Evolutionary conservation across 2,329 filamentous ascomycete species (phyloP), one percentile per base, ranked within the genome.

Genomic region (Knufia petricola): DNA sequence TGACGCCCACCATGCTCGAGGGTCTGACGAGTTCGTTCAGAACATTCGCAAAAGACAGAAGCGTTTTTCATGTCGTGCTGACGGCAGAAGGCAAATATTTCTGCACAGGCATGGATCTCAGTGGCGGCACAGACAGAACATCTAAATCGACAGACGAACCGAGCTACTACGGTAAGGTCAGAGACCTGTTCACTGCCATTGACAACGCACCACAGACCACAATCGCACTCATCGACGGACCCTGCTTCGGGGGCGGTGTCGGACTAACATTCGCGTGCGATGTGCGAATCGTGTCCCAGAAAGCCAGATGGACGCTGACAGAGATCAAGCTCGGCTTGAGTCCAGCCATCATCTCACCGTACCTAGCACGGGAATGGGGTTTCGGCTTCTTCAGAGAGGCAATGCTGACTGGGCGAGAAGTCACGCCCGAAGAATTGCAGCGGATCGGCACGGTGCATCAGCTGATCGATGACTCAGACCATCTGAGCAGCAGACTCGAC

Each of bases 241-340:
- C 69, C 2, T 63, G 64, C 2, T 70, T 68, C 48, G 69, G 69
- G 1, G 69, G 67, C 1, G 70, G 70, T 0, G 66, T 71, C 1
- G 69, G 69, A 0, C 57, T 73, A 0, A 67, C 66, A 0, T 69
- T 70, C 52, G 60, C 61, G 1, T 72, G 68, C 52, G 69, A 72
- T 47, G 55, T 71, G 9, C 60, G 68, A 3, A 46, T 57, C 6
- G 58, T 49, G 3, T 43, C 51, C 1, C 41, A 48, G 3, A 23
- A 36, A 2, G 57, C 60, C 1, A 54, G 48, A 1, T 39, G 62
- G 8, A 67, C 61, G 1, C 56, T 72, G 3, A 69, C 62, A 50
- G 69, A 72, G 41, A 66, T 64, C 3, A 69, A 66, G 44, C 55
- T 68, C 1, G 67, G 64, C 0, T 52, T 70, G 4, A 64, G 62